Evolutionary conservation across 208 protist species (phyloP), one percentile per base, ranked within the genome.

Genomic region (Balamuthia mandrillaris): DNA sequence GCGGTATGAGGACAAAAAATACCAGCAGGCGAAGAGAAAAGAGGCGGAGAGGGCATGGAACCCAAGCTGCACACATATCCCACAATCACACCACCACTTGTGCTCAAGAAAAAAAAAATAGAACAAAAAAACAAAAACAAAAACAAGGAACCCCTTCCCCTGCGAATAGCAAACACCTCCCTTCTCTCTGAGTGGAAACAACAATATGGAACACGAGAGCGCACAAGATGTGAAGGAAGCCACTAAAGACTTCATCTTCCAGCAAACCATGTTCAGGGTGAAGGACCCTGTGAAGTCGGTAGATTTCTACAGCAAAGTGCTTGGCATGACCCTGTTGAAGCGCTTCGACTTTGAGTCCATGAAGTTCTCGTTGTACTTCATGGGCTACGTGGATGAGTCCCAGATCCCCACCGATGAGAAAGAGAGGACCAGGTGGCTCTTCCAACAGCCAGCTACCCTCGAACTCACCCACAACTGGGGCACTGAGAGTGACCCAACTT

Each of bases 211-310:
- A n/a, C n/a, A n/a, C n/a, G n/a, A n/a, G n/a, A n/a, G n/a, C n/a
- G n/a, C 49, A n/a, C 49, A 56, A n/a, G n/a, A n/a, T n/a, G n/a
- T n/a, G n/a, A n/a, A n/a, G n/a, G 74, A 81, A 29, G 56, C 74
- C 10, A 81, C 52, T 24, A 66, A 60, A 41, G 74, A 72, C 72
- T 72, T n/a, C 51, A 51, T 60, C 47, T 54, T 70, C 0, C 84
- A 88, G 63, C 85, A 88, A 83, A 88, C 85, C 51, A 88, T 88
- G 85, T 18, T 88, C 21, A 44, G 85, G 18, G 77, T 88, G 27
- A 86, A 78, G 77, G 61, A 85, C 49, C 85, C 85, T 35, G 49
- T 84, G 66, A 44, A 41, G 10, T 83, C 81, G 0, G 54, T 87
- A 81, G 81, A 49, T 47, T 88, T 83, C 54, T 88, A 88, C 83